Conservation (phyloP, 441 rosid species). For the Pelargonium citronellum region DNA sequence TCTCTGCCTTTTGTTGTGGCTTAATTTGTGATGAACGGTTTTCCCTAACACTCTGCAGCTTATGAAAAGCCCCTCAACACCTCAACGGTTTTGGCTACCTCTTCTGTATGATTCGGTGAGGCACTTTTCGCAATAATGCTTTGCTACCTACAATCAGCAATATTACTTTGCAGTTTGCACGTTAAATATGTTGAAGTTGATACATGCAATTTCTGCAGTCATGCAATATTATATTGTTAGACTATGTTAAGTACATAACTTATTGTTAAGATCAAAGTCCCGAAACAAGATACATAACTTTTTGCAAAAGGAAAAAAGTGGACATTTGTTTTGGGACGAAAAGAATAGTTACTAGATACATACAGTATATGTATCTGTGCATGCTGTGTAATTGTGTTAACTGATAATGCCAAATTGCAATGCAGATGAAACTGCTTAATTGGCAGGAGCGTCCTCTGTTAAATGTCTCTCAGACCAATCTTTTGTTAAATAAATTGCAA, state of each 20-base stretch:
- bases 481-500: slow-evolving; percentile 74
- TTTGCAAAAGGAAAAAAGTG: too few relatives aligned
- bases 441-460: slow-evolving; percentile 68
- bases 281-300: too few relatives aligned
- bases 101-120: slow-evolving; percentile 79
- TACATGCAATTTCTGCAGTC: too few relatives aligned
- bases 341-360: too few relatives aligned
- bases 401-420: neutral
- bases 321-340: slow-evolving; percentile 1
- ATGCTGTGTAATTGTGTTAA: too few relatives aligned
- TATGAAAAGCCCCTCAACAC: slow-evolving; percentile 82
- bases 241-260: too few relatives aligned
- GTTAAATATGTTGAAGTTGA: too few relatives aligned
- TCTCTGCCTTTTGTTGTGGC: slow-evolving; percentile 1
- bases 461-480: slow-evolving; percentile 56
- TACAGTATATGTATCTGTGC: too few relatives aligned
- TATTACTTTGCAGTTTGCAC: too few relatives aligned
- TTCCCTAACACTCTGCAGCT: slow-evolving; percentile 50
- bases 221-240: too few relatives aligned
- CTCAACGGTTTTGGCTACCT: slow-evolving; percentile 91
- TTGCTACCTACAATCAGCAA: too few relatives aligned
- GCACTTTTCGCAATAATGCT: slow-evolving; percentile 14
- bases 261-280: too few relatives aligned
- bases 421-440: slow-evolving; percentile 69
- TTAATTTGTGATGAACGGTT: slow-evolving; percentile 2